Evolutionary conservation across 2,329 filamentous ascomycete genomes (phyloP), one percentile per base, ranked within the genome.

Genomic region (Hymenoscyphus albidus): DNA sequence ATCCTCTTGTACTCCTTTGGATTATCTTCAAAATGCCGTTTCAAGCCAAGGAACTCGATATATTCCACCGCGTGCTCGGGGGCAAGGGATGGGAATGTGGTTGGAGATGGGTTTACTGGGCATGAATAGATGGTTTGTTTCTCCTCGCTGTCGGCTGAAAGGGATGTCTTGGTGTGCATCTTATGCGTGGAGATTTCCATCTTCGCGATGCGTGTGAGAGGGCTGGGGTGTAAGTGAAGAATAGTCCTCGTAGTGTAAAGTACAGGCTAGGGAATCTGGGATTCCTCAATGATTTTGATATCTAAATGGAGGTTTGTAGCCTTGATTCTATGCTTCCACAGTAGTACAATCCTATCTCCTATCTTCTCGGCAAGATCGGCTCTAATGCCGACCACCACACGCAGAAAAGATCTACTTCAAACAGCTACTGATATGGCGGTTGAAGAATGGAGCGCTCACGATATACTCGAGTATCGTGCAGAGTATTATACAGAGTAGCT

Each of bases 11-110:
- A 60, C 39, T 44, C 62, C 14, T 40, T 61, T 4, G 62, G 62
- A 61, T 64, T 58, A 2, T 42, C 32, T 35, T 64, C 62, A 22
- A 64, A 64, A 18, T 61, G 57, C 18, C 56, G 13, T 40, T 64
- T 64, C 16, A 64, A 48, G 16, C 60, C 12, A 38, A 64, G 56
- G 35, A 61, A 64, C 16, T 64, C 62, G 13, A 64, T 31, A 60
- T 64, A 64, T 51, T 64, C 62, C 3, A 31, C 62, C 27, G 62
- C 62, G 44, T 64, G 62, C 5, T 44, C 32, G 44, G 62, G 62
- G 7, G 59, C 44, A 18, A 64, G 44, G 2, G 48, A 44, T 5
- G 62, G 62, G 32, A 44, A 48, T 56, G 60, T 58, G n/a, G 60
- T 56, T 7, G 31, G 35, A 40, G 48, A 31, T 14, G 51, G 39